phyloP scores from a whole-genome alignment of 495 filamentous ascomycete species.

The Rhizodiscina lignyota region DNA sequence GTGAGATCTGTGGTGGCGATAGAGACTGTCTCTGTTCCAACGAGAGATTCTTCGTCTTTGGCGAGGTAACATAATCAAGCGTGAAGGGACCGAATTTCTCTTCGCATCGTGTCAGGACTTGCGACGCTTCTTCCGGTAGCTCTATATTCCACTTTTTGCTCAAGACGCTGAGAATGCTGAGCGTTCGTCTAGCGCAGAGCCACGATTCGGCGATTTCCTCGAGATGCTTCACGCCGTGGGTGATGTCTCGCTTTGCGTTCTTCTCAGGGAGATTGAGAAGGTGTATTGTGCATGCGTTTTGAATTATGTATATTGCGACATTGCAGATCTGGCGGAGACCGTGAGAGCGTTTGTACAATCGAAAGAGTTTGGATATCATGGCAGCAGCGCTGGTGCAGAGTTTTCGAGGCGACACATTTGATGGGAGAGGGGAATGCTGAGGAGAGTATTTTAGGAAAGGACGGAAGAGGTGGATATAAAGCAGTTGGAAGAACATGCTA shows the following conservation, averaged over 20 bases:
- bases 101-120: constrained; percentile 51
- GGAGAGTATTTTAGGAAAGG: constrained; percentile 87
- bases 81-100: constrained; percentile 27
- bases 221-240: constrained; percentile 77
- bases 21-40: background rate
- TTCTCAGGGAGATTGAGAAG: constrained; percentile 85
- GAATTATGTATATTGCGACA: constrained; percentile 85
- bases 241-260: constrained; percentile 71
- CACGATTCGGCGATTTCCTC: constrained; percentile 95
- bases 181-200: constrained; percentile 74
- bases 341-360: constrained; percentile 83
- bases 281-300: constrained; percentile 87
- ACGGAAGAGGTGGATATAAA: constrained; percentile 93
- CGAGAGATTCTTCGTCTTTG: constrained; percentile 2
- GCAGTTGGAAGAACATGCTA: constrained; percentile 94
- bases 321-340: constrained; percentile 88
- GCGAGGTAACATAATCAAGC: constrained; percentile 9
- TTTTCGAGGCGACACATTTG: constrained; percentile 79
- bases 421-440: constrained; percentile 61
- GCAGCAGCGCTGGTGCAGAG: constrained; percentile 79
- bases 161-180: constrained; percentile 73
- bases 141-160: constrained; percentile 76
- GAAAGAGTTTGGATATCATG: constrained; percentile 77
- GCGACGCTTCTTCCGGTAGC: constrained; percentile 65
- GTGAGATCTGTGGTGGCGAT: background rate